Conservation (phyloP, 1,284 basidiomycete genomes). For the Irpex sp. region DNA sequence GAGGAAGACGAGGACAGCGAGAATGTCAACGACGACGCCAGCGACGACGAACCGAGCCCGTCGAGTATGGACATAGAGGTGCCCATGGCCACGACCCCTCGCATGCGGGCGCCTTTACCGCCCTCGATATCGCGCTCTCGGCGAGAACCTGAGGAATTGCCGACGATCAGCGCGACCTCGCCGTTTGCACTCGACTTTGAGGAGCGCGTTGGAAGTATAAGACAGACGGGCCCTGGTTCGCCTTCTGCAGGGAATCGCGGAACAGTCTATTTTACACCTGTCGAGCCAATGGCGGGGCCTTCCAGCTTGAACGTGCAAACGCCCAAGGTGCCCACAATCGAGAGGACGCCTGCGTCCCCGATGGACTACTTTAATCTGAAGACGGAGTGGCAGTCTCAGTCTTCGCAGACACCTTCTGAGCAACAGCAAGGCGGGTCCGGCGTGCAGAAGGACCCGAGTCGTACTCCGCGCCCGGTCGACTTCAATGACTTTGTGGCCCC, state of each 20-base stretch:
- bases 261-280: constrained; percentile 20
- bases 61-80: constrained; percentile 18
- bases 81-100: constrained; percentile 10
- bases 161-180: constrained; percentile 20
- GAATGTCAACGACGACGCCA: constrained; percentile 21
- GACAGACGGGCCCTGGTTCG: background rate
- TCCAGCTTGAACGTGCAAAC: background rate
- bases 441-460: constrained; percentile 15
- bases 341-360: constrained; percentile 14
- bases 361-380: constrained; percentile 27
- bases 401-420: too few species aligned
- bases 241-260: constrained; percentile 11
- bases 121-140: constrained; percentile 16
- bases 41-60: constrained; percentile 30
- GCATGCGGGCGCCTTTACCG: constrained; percentile 12
- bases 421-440: background rate
- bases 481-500: constrained; percentile 11
- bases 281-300: background rate
- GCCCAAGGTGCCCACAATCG: constrained; percentile 7
- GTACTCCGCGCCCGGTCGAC: constrained; percentile 35
- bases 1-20: constrained; percentile 32
- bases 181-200: constrained; percentile 17
- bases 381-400: background rate
- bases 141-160: constrained; percentile 14
- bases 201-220: background rate